Base-by-base conservation (phyloP, 257 asterid genomes). In the Coffea canephora region DNA sequence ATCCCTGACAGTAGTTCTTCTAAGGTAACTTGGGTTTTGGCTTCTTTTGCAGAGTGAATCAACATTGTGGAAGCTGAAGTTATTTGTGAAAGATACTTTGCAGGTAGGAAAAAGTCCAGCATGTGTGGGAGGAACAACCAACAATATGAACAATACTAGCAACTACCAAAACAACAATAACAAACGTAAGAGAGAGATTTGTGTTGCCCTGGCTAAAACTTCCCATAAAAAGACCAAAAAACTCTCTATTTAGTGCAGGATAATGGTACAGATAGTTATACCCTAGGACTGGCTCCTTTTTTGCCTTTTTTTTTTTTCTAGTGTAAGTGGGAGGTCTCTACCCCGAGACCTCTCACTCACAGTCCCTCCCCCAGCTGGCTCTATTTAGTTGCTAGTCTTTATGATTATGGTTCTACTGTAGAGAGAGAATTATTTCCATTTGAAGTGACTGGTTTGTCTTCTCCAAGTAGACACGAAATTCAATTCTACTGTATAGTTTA, bases 31-130 rank as follows among this genome's bases (percentile, higher is more conserved):
- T 1, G 19, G 23, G 27, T 77, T 73, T 19, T 21, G 70, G 31
- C 52, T 54, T 61, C 49, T 82, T 72, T 7, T 83, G 91, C 96
- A 94, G 98, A 93, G 93, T 21, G 94, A 91, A 65, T 81, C 91
- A 74, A 94, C 96, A 1, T 82, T 94, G 83, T 94, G 98, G 97
- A 93, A 86, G 82, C 83, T 94, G 88, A 93, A 89, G 79, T 85
- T 91, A 78, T 94, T 93, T 76, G 93, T 90, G 74, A 91, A 91
- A 80, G 98, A 93, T 23, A 85, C 87, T 14, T 76, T 91, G 43
- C 90, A 86, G 86, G 84, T 85, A 72, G 86, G 85, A 81, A 94
- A 89, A 88, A 87, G 83, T 76, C 76, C 91, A 4, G 82, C 88
- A 4, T 84, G 85, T 78, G 25, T 70, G 0, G 91, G 85, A 57